Base-by-base conservation (phyloP, 495 filamentous ascomycete species). In the Xylaria cubensis region DNA sequence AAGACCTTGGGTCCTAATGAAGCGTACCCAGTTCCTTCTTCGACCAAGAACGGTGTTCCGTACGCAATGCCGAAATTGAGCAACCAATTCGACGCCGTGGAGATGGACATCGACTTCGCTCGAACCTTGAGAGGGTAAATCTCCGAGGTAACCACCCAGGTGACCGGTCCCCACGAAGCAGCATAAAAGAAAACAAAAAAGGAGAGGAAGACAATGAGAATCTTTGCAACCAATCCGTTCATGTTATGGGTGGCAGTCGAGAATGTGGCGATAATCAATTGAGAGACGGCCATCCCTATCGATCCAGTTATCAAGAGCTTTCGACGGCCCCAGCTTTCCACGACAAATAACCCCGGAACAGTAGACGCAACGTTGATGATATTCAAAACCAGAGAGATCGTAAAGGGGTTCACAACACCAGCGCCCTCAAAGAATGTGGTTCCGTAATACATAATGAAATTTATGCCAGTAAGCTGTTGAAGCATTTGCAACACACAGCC, bases 171-270 rank as follows among this genome's bases (percentile, higher is more conserved):
- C 93, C 93, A 95, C 19, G 92, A 92, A 6, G 87, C 84, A 32
- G 93, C 93, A 80, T 94, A 95, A 87, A 94, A 95, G 82, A 93
- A 94, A 70, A 95, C 92, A 81, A 92, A 94, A 68, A 94, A 75
- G 78, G 92, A 92, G 71, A 93, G 90, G 73, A 94, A 94, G 56
- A 89, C 89, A 77, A 94, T 93, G 71, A 93, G 85, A 42, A 93
- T 88, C 58, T 88, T 88, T 79, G 91, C 91, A 21, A 91, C 85
- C 9, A 81, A 72, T 3, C 74, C 74, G 56, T 85, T 83, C 10
- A 80, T 84, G 44, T 83, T 75, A 15, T 79, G 78, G 44, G 82
- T 80, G 69, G 87, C 83, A 8, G 87, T 84, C 9, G 91, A 91
- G 72, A 92, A 91, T 29, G 87, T 86, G 59, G 92, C 92, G 72